Evolutionary conservation across 768 basidiomycete species (phyloP).

Genomic region (Hypsizygus marmoreus): DNA sequence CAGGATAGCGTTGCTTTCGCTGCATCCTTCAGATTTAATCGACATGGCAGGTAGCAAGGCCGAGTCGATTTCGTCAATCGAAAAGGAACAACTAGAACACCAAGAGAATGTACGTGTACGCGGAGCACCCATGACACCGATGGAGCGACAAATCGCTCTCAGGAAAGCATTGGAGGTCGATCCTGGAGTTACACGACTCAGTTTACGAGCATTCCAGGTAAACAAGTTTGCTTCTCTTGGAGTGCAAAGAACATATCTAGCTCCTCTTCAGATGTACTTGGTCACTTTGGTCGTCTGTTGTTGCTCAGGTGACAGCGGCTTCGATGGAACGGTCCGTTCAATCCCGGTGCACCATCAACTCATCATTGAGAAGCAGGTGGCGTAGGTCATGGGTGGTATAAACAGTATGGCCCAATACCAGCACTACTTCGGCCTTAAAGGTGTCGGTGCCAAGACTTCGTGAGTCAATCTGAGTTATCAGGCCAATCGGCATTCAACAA

Average conservation of each 20-base stretch:
- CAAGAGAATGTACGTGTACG: conserved; percentile 9
- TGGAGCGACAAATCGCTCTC: conserved; percentile 42
- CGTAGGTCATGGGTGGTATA: conserved; percentile 53
- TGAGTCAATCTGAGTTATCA: conserved; percentile 16
- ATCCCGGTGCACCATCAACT: neutral
- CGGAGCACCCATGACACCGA: conserved; percentile 29
- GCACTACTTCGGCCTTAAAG: conserved; percentile 44
- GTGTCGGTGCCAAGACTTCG: conserved; percentile 47
- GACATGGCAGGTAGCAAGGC: conserved; percentile 14
- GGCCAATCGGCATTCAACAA: neutral
- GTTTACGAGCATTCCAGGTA: conserved; percentile 39
- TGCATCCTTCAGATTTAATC: neutral
- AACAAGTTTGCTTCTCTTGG: conserved; percentile 2
- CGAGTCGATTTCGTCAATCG: conserved; percentile 22
- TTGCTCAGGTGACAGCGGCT: conserved; percentile 54
- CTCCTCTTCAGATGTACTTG: conserved; percentile 40
- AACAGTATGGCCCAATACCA: conserved; percentile 54
- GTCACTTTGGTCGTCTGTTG: conserved; percentile 48
- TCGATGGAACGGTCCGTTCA: conserved; percentile 49
- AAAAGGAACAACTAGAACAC: conserved; percentile 22
- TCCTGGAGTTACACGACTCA: conserved; percentile 40
- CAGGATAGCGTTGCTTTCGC: too few relatives aligned
- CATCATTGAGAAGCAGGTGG: conserved; percentile 1
- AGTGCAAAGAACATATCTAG: neutral
- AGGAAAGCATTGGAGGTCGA: conserved; percentile 42